Evolutionary conservation across 2,329 filamentous ascomycete genomes (phyloP), one percentile per base, ranked within the genome.

Genomic region (Proliferodiscus dingleyae): DNA sequence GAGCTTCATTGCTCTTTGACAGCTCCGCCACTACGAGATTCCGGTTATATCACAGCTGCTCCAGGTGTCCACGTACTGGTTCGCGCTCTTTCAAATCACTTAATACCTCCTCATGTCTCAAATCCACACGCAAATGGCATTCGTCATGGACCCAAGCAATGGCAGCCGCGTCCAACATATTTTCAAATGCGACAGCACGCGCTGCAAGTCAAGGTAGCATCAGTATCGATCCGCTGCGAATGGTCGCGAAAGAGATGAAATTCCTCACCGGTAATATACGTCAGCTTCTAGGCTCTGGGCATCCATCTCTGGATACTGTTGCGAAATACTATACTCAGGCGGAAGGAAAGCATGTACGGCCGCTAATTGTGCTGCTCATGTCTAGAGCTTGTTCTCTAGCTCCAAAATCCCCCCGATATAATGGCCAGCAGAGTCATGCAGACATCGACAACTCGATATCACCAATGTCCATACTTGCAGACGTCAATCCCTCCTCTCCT

Each of bases 281-380:
- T 50, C 87, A 94, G 63, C 75, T 97, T n/a, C 73, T 97, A 13
- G 91, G 91, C 5, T 96, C 90, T 0, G 91, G 91, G 5, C 91
- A 98, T 64, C 93, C 93, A 0, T 89, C 90, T 37, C 78, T 98
- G 49, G 93, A 97, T 64, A 90, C 88, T 33, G 91, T 90, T 22
- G 89, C 93, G 42, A 98, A 98, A 69, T 98, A 98, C 74, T 98
- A 98, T 67, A 95, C 93, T 18, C 87, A 91, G 61, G 87, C 87
- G 49, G 89, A 97, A 73, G 93, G 93, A 52, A 98, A 98, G 72
- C 93, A 97, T 68, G 84, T 98, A 58, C 84, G 93, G 56, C 93
- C 93, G 23, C 80, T 96, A 66, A 85, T 98, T 50, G 90, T 98
- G 23, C 79, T 98, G 51, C 81, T 98, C 60, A 97, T 98, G 91